Conservation (phyloP, 805 yeast genomes). For the Saturnispora sanitii region DNA sequence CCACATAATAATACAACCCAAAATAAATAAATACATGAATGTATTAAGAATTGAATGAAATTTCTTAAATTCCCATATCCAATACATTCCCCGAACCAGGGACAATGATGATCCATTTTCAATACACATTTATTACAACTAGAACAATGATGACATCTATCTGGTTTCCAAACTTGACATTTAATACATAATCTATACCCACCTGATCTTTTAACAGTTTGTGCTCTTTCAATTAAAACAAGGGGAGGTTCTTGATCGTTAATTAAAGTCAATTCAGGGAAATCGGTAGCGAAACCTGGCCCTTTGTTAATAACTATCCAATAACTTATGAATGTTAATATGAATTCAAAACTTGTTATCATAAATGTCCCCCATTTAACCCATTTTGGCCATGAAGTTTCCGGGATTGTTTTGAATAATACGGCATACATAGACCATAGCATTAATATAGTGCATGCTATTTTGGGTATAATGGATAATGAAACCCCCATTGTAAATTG, state of each 20-base stretch:
- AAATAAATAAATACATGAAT: slow-evolving; percentile 39
- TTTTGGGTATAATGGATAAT: slow-evolving; percentile 39
- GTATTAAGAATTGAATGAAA: slow-evolving; percentile 63
- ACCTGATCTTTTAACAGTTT: slow-evolving; percentile 46
- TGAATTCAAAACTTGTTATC: slow-evolving; percentile 25
- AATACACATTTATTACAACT: slow-evolving; percentile 37
- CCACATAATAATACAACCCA: slow-evolving; percentile 34
- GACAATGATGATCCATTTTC: slow-evolving; percentile 58
- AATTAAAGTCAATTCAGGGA: slow-evolving; percentile 12
- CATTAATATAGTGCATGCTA: slow-evolving; percentile 32
- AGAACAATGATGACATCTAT: slow-evolving; percentile 49
- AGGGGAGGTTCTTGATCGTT: slow-evolving; percentile 31
- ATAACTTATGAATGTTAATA: slow-evolving; percentile 40
- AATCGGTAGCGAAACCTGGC: slow-evolving; percentile 23
- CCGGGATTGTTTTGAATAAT: slow-evolving; percentile 22
- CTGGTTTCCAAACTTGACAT: slow-evolving; percentile 51
- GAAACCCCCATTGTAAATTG: background rate
- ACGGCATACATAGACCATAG: slow-evolving; percentile 41
- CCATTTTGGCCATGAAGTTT: slow-evolving; percentile 11
- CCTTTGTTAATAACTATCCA: slow-evolving; percentile 43
- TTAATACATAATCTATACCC: slow-evolving; percentile 49
- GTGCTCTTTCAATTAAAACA: slow-evolving; percentile 30
- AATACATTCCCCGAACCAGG: slow-evolving; percentile 88
- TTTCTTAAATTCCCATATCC: slow-evolving; percentile 75
- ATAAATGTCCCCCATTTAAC: slow-evolving; percentile 18